Conservation (phyloP, 352 stramenopile species). For the Thraustochytrium sp. region DNA sequence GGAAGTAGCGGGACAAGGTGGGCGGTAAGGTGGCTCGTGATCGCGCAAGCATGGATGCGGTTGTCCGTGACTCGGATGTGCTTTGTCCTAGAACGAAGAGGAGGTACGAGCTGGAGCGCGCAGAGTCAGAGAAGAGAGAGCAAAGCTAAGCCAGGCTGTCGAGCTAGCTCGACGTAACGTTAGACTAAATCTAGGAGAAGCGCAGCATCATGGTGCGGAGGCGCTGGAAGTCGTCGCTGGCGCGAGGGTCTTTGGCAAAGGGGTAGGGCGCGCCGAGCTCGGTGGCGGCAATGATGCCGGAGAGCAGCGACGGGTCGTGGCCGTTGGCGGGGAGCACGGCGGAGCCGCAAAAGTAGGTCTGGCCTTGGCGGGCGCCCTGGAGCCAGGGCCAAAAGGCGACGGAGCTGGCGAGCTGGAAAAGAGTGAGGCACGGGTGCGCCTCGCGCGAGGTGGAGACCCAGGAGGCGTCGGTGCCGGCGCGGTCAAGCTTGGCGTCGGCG, state of each 20-base stretch:
- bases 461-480: neutral
- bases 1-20: too few relatives aligned
- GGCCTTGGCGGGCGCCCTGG: neutral
- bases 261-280: constrained; percentile 27
- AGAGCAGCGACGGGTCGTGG: constrained; percentile 21
- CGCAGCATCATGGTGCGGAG: constrained; percentile 9
- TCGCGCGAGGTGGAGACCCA: constrained; percentile 33
- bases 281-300: neutral
- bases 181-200: neutral
- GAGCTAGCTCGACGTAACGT: neutral
- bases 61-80: too few relatives aligned
- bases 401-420: constrained; percentile 22
- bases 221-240: constrained; percentile 6
- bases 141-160: neutral
- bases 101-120: neutral
- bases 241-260: neutral
- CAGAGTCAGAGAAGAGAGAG: neutral
- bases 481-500: constrained; percentile 15
- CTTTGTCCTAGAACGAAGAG: neutral
- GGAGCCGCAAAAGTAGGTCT: constrained; percentile 38
- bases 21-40: too few relatives aligned
- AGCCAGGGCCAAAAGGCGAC: constrained; percentile 15
- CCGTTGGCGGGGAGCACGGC: constrained; percentile 29
- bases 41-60: too few relatives aligned
- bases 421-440: constrained; percentile 20